Conservation (phyloP, 1,139 yeast genomes). For the Kurtzmaniella quercitrusa region DNA sequence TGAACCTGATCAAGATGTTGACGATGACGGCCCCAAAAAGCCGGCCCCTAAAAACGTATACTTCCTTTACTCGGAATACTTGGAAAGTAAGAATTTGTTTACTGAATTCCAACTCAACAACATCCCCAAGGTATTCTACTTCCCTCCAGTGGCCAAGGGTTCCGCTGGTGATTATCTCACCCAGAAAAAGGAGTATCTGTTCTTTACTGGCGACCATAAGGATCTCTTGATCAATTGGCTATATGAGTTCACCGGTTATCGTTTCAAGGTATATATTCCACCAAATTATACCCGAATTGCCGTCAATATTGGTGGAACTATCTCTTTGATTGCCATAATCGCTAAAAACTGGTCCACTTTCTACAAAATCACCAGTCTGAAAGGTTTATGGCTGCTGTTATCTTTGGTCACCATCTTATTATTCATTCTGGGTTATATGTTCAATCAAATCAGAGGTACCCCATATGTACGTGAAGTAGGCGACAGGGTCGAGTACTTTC, state of each 20-base stretch:
- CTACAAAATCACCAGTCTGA: conserved; percentile 21
- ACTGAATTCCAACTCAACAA: conserved; percentile 54
- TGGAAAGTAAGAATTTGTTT: conserved; percentile 52
- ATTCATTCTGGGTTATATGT: conserved; percentile 91
- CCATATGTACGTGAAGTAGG: conserved; percentile 62
- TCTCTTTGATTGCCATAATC: conserved; percentile 16
- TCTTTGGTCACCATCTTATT: conserved; percentile 60
- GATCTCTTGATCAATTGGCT: conserved; percentile 39
- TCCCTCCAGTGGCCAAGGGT: conserved; percentile 48
- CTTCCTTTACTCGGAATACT: conserved; percentile 74
- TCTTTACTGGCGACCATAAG: conserved; percentile 52
- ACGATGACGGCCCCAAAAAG: conserved; percentile 15
- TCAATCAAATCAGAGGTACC: conserved; percentile 74
- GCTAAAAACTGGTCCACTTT: conserved; percentile 32
- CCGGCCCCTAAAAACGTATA: conserved; percentile 37
- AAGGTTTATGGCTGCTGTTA: conserved; percentile 58
- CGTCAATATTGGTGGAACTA: conserved; percentile 33
- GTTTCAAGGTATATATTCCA: conserved; percentile 52
- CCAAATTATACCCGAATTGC: conserved; percentile 49
- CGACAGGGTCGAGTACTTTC: conserved; percentile 60
- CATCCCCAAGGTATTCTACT: conserved; percentile 75
- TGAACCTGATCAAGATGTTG: conserved; percentile 24
- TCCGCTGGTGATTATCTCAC: conserved; percentile 24
- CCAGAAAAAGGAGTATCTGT: conserved; percentile 44
- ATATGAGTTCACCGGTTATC: conserved; percentile 34